Percentiles rank a stretch among this genome's conserved stretches.
Conservation (phyloP, 208 protist genomes). For the Trypanosoma grayi region DNA sequence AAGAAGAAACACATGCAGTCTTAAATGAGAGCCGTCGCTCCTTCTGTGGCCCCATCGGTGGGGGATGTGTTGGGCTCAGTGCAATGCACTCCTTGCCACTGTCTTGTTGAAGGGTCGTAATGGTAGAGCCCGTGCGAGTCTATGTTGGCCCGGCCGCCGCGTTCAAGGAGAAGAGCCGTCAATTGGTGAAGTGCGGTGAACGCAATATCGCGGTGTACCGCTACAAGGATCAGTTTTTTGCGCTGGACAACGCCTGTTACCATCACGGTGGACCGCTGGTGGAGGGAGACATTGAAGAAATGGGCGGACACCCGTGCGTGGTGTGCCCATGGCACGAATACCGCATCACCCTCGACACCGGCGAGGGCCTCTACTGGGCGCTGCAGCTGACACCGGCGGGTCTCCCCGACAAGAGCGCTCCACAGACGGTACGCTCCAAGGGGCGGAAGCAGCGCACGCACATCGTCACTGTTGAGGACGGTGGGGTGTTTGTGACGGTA, state of each 20-base stretch:
- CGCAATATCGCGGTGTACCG: constrained; percentile 83
- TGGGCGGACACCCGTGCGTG: constrained; percentile 85
- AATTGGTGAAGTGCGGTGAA: constrained; percentile 75
- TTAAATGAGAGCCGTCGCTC: no score
- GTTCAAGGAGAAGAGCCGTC: constrained; percentile 44
- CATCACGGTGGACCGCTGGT: constrained; percentile 89
- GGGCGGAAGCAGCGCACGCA: constrained; percentile 87
- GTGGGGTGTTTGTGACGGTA: constrained; percentile 65
- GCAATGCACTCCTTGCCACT: no score
- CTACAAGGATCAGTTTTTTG: constrained; percentile 62
- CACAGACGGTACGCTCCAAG: constrained; percentile 63
- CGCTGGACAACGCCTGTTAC: constrained; percentile 92
- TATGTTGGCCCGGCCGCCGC: constrained; percentile 13
- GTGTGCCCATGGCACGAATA: constrained; percentile 92
- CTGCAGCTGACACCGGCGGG: constrained; percentile 45
- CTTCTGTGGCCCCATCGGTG: no score
- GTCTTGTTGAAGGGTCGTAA: background rate
- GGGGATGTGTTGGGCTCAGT: no score
- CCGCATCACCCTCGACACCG: constrained; percentile 84
- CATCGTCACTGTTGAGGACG: constrained; percentile 44
- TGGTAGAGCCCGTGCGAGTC: constrained; percentile 12
- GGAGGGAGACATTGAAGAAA: constrained; percentile 89
- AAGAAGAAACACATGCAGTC: no score
- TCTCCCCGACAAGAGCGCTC: constrained; percentile 20
- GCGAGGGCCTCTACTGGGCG: constrained; percentile 85